Conservation (phyloP, 2,329 filamentous ascomycete genomes). For the Metarhizium brunneum region DNA sequence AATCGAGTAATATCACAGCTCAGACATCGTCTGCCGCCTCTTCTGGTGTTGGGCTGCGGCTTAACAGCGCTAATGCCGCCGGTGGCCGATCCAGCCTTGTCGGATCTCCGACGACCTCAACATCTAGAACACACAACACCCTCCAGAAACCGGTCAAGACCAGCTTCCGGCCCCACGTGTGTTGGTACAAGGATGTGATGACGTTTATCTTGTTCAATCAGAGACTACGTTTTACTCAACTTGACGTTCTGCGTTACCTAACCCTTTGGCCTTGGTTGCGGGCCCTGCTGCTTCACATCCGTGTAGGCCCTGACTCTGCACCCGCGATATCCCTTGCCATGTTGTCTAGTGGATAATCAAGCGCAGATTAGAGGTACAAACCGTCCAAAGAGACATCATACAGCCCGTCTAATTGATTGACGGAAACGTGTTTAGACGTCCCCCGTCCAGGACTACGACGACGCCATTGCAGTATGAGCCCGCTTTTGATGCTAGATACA, state of each 20-base stretch:
- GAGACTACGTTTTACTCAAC: neutral
- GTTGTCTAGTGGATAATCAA: neutral
- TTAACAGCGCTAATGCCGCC: neutral
- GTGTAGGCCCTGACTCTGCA: neutral
- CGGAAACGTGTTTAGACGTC: conserved; percentile 46
- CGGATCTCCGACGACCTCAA: conserved; percentile 3
- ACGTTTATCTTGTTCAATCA: neutral
- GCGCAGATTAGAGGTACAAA: neutral
- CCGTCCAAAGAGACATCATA: neutral
- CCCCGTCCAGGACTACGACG: conserved; percentile 54
- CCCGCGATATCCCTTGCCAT: neutral
- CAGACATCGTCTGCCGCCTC: neutral
- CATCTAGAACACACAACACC: neutral
- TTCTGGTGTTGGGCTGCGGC: neutral
- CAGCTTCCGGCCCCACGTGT: neutral
- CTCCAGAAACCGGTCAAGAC: neutral
- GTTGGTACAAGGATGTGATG: neutral
- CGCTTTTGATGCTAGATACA: conserved; percentile 56
- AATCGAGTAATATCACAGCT: neutral
- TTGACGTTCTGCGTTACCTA: neutral
- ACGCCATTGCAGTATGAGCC: conserved; percentile 59
- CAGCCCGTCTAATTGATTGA: conserved; percentile 35
- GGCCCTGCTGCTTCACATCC: neutral
- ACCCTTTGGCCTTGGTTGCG: neutral
- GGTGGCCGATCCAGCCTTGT: conserved; percentile 1